Percentiles rank a stretch among this genome's conserved stretches.
Evolutionary conservation across 1,284 basidiomycete species (phyloP).

Genomic region (Boletus nobilissimus): DNA sequence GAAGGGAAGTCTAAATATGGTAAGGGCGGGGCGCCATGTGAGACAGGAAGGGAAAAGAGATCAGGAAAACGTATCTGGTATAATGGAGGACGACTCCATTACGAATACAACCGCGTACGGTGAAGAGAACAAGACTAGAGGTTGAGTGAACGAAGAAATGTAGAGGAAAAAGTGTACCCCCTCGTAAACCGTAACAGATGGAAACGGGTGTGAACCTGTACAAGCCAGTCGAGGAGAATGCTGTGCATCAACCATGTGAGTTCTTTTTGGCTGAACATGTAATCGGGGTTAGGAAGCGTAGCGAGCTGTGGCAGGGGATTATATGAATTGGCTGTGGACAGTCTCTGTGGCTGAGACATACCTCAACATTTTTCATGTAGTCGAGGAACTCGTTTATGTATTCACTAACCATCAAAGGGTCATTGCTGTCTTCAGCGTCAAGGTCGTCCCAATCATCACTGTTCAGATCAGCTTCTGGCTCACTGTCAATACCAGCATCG

Average conservation of each 20-base stretch:
- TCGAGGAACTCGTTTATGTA: conserved; percentile 95
- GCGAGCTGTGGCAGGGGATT: conserved; percentile 61
- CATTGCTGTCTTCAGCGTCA: conserved; percentile 93
- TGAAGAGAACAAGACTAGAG: too few relatives aligned
- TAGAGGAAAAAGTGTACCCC: too few relatives aligned
- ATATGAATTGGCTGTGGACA: conserved; percentile 8
- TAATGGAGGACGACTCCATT: too few relatives aligned
- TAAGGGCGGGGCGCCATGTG: too few relatives aligned
- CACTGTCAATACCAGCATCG: conserved; percentile 52
- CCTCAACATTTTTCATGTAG: conserved; percentile 86
- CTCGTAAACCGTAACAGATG: too few relatives aligned
- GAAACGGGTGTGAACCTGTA: conserved; percentile 96
- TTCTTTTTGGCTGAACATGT: conserved; percentile 92
- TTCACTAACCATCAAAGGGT: conserved; percentile 97
- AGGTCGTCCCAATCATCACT: conserved; percentile 85
- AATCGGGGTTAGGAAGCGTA: conserved; percentile 88
- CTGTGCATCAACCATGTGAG: conserved; percentile 95
- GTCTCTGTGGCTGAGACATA: conserved; percentile 42
- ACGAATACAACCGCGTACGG: too few relatives aligned
- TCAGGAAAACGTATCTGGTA: too few relatives aligned
- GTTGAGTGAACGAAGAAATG: too few relatives aligned
- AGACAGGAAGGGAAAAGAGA: too few relatives aligned
- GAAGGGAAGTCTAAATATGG: too few relatives aligned
- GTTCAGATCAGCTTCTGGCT: conserved; percentile 68
- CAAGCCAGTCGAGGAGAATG: conserved; percentile 96